Evolutionary conservation across 139 green algal species (phyloP).

Genomic region (Coelastrella sp.): DNA sequence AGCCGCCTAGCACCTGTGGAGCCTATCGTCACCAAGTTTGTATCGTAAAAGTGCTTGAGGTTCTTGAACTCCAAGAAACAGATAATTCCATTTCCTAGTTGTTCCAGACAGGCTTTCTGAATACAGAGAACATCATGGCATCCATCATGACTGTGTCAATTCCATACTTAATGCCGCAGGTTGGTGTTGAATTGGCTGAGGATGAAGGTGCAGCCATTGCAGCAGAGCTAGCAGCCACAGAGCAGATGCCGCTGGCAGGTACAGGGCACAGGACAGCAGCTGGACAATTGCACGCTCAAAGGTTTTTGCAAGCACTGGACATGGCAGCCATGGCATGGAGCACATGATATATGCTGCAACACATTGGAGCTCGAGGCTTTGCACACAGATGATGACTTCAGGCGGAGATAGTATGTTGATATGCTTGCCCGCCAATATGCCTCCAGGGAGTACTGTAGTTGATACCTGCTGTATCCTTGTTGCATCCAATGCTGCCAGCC

Average conservation of each 20-base stretch:
- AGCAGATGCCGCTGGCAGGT: not conserved
- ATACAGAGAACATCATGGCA: not conserved
- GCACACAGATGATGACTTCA: no score
- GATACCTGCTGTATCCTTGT: no score
- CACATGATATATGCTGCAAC: no score
- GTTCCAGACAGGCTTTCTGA: not conserved
- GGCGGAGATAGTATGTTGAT: no score
- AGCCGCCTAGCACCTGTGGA: not conserved
- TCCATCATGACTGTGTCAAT: not conserved
- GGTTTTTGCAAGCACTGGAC: not conserved
- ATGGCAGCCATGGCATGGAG: not conserved
- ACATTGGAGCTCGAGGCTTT: not conserved
- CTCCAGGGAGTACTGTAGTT: no score
- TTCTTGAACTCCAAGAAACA: no score
- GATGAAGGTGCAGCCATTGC: slow-evolving; percentile 10
- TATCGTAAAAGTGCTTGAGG: not conserved
- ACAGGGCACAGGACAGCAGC: not conserved
- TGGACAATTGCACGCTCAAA: not conserved
- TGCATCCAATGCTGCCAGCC: no score
- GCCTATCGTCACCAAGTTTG: not conserved
- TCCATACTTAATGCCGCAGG: not conserved
- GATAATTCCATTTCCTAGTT: no score
- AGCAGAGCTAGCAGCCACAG: slow-evolving; percentile 11
- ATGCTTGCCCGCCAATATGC: no score
- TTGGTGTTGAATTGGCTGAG: not conserved